phyloP scores from a whole-genome alignment of 495 filamentous ascomycete species.

The Aspergillus baeticus region DNA sequence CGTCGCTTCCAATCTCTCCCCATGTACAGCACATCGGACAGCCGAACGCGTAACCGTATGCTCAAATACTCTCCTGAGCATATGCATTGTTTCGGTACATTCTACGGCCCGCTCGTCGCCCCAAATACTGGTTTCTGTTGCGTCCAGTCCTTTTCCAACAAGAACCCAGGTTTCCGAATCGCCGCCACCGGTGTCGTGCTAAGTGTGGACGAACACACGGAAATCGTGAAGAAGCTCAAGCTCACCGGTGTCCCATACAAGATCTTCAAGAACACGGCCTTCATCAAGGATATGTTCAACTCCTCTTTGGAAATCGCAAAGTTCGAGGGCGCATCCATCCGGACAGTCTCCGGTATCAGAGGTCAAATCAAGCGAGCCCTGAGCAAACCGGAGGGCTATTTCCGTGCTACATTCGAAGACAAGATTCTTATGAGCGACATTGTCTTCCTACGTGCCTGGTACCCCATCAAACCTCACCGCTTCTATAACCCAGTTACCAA shows the following conservation, averaged over 20 bases:
- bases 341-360: slow-evolving; percentile 90
- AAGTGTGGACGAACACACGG: slow-evolving; percentile 86
- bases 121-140: slow-evolving; percentile 95
- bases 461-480: slow-evolving; percentile 86
- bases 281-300: slow-evolving; percentile 98
- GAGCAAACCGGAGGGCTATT: slow-evolving; percentile 88
- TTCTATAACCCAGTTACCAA: slow-evolving; percentile 98
- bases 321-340: slow-evolving; percentile 93
- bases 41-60: slow-evolving; percentile 91
- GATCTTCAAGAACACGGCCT: slow-evolving; percentile 98
- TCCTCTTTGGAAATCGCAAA: slow-evolving; percentile 91
- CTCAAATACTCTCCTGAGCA: slow-evolving; percentile 97
- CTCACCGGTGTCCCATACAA: slow-evolving; percentile 89
- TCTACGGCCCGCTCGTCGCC: slow-evolving; percentile 91
- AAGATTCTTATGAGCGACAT: slow-evolving; percentile 97
- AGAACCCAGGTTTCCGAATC: slow-evolving; percentile 88
- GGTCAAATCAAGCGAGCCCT: slow-evolving; percentile 96
- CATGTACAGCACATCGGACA: slow-evolving; percentile 92
- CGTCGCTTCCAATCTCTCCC: slow-evolving; percentile 89
- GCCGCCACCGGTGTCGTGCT: slow-evolving; percentile 91
- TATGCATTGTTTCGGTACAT: slow-evolving; percentile 96
- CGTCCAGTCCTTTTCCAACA: slow-evolving; percentile 85
- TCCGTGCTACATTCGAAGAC: slow-evolving; percentile 96
- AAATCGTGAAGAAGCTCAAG: slow-evolving; percentile 99
- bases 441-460: slow-evolving; percentile 94